phyloP scores from a whole-genome alignment of 2,329 filamentous ascomycete genomes.

The Fusarium caatingaense region DNA sequence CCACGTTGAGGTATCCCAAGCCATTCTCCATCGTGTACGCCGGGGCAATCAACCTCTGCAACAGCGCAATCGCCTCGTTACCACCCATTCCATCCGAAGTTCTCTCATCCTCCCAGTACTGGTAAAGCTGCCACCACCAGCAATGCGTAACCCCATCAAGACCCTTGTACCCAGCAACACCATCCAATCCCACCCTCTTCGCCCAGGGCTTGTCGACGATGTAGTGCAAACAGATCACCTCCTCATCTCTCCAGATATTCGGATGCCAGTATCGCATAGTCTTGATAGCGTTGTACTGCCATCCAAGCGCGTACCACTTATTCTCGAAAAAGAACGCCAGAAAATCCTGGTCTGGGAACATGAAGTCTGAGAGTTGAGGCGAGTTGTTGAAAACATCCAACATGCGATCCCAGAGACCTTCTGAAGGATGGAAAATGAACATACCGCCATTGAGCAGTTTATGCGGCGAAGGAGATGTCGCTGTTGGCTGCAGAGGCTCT shows the following conservation, averaged over 20 bases:
- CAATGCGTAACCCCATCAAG: slow-evolving; percentile 32
- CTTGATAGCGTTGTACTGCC: slow-evolving; percentile 42
- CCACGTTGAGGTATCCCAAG: neutral
- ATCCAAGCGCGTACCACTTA: slow-evolving; percentile 38
- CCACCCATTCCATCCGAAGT: slow-evolving; percentile 1
- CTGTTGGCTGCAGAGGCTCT: slow-evolving; percentile 18
- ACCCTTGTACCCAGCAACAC: slow-evolving; percentile 32
- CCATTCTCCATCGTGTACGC: neutral
- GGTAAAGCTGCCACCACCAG: slow-evolving; percentile 41
- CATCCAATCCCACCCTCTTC: slow-evolving; percentile 26
- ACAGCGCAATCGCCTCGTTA: slow-evolving; percentile 10
- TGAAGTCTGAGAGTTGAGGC: slow-evolving; percentile 22
- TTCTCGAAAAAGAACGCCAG: slow-evolving; percentile 32
- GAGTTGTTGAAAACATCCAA: slow-evolving; percentile 26
- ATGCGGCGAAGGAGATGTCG: slow-evolving; percentile 11
- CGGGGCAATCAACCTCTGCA: slow-evolving; percentile 16
- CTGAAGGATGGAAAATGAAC: slow-evolving; percentile 38
- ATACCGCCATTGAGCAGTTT: slow-evolving; percentile 39
- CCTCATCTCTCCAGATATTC: slow-evolving; percentile 38
- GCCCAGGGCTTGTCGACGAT: slow-evolving; percentile 42
- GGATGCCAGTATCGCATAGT: slow-evolving; percentile 42
- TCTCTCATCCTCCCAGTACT: slow-evolving; percentile 34
- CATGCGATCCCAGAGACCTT: slow-evolving; percentile 31
- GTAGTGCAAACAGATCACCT: slow-evolving; percentile 38
- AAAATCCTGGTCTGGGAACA: slow-evolving; percentile 40